These are phyloP conservation scores for Nicotiana noctiflora DNA, from an alignment of 257 asterid genomes.

Conservation along the genomic window DNA sequence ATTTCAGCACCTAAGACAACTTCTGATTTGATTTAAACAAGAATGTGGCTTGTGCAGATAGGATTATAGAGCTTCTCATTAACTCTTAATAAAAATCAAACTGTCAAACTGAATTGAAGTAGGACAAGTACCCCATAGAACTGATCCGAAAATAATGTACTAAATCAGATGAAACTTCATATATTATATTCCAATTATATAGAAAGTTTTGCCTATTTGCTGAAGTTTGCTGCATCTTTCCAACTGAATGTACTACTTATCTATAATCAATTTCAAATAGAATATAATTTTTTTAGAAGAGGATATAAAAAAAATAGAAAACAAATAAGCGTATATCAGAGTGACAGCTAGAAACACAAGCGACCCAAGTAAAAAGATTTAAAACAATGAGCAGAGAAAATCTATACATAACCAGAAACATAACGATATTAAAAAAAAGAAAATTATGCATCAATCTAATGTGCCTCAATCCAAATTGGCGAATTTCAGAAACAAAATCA, in stretches of 20 bases:
- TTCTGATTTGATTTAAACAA: background rate
- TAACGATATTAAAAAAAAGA: background rate
- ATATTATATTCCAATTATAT: background rate
- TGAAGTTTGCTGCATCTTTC: background rate
- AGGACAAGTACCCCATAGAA: background rate
- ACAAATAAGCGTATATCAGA: background rate
- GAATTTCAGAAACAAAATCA: background rate
- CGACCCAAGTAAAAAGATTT: background rate
- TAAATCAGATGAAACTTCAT: background rate
- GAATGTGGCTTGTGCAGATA: background rate
- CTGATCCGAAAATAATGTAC: background rate
- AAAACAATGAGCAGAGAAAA: background rate
- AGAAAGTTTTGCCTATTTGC: background rate
- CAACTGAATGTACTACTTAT: background rate
- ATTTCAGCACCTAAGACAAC: background rate
- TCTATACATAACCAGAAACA: background rate
- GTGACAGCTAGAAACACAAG: background rate
- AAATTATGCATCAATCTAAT: background rate
- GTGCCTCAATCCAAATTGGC: background rate
- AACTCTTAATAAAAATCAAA: background rate
- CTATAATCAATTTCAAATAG: background rate
- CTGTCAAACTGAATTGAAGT: background rate
- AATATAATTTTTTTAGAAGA: background rate
- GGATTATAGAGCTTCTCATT: background rate
- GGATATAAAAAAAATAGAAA: background rate